Base-by-base conservation (phyloP, 2,329 filamentous ascomycete species). In the Colletotrichum cordylinicola region DNA sequence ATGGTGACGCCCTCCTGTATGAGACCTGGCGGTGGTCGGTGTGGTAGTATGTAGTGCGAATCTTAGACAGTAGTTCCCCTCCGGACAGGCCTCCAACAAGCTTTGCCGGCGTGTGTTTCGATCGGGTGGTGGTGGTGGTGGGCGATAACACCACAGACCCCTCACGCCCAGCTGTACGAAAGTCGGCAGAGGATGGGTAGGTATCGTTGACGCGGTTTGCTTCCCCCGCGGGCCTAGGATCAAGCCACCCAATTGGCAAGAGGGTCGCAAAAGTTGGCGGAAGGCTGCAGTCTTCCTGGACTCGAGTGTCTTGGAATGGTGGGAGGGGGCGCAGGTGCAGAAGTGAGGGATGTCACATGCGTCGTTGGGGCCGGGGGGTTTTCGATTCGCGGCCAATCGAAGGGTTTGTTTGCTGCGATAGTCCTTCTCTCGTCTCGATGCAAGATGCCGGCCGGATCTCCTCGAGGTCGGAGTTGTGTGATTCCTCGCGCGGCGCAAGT, bases 1-100 rank as follows among this genome's bases (percentile, higher is more conserved):
- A 92, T 92, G 82, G 81, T 86, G 83, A 58, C 76, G 56, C 18
- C 48, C 58, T 67, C 60, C 55, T 31, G 21, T 68, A 37, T 21
- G 48, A 48, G 64, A 39, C 60, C 58, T 64, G n/a, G 61, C 24
- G 10, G n/a, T 43, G 37, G 48, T 29, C 52, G 67, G 72, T 58
- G 72, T 65, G 24, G 68, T 55, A 24, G 55, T 37, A 27, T 39
- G 62, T 35, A 64, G 21, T 15, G 69, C 69, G 74, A 73, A 60
- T 64, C 62, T 69, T 67, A 67, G 37, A 61, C 66, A 48, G 70
- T 21, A 16, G 15, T 62, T 31, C 56, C 31, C 67, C 69, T 56
- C 64, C 21, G 56, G 48, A 67, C 31, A 18, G 70, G 62, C 62
- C 61, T 75, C 55, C 52, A 33, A 55, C 62, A 68, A 67, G 73